phyloP scores from a whole-genome alignment of 345 rosid genomes.

The Sonneratia alba region DNA sequence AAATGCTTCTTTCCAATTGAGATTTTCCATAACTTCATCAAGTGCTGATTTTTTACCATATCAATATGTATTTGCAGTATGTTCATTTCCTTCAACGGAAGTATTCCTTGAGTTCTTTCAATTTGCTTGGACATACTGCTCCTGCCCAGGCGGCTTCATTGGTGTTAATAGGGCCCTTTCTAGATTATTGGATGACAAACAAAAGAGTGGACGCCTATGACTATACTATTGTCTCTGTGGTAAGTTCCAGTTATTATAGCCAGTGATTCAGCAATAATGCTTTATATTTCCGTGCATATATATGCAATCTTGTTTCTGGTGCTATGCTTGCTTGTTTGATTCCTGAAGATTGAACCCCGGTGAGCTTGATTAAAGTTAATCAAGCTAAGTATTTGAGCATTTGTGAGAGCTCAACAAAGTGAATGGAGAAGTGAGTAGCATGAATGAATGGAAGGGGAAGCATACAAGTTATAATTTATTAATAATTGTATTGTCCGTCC shows the following conservation, averaged over 20 bases:
- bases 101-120: conserved; percentile 80
- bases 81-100: conserved; percentile 87
- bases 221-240: conserved; percentile 49
- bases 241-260: conserved; percentile 22
- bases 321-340: background rate
- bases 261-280: background rate
- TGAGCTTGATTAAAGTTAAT: background rate
- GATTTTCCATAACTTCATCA: background rate
- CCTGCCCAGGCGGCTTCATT: conserved; percentile 93
- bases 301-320: background rate
- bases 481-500: background rate
- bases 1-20: background rate
- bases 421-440: no score
- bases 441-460: no score
- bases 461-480: no score
- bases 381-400: no score
- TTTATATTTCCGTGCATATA: background rate
- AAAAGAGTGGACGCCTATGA: conserved; percentile 63
- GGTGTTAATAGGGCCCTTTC: conserved; percentile 70
- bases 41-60: conserved; percentile 6
- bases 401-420: no score
- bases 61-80: conserved; percentile 48
- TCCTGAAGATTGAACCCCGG: background rate
- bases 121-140: conserved; percentile 93
- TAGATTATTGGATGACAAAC: conserved; percentile 83